phyloP scores from a whole-genome alignment of 1,284 basidiomycete species.

The Leccinum pachyderme region DNA sequence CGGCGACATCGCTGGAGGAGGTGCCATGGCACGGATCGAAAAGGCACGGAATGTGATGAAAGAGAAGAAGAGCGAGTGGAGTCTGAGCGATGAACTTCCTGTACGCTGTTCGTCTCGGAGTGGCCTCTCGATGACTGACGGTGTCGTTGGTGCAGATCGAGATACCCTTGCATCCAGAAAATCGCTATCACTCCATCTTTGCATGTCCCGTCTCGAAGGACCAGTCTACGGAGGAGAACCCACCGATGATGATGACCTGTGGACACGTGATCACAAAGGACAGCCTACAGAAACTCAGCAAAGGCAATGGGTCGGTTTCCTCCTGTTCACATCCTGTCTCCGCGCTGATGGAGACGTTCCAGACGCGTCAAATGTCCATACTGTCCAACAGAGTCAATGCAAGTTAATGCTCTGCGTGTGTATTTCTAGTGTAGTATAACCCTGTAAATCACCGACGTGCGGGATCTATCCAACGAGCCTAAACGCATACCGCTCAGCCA shows the following conservation, averaged over 20 bases:
- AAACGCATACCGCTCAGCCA: background rate
- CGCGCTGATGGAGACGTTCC: slow-evolving; percentile 5
- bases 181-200: slow-evolving; percentile 95
- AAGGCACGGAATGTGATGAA: slow-evolving; percentile 92
- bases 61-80: slow-evolving; percentile 89
- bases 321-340: background rate
- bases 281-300: slow-evolving; percentile 82
- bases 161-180: slow-evolving; percentile 82
- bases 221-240: slow-evolving; percentile 89
- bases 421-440: slow-evolving; percentile 53
- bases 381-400: slow-evolving; percentile 75
- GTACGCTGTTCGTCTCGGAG: slow-evolving; percentile 39
- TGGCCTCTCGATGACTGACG: slow-evolving; percentile 4
- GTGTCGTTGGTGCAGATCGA: slow-evolving; percentile 69
- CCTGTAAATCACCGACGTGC: slow-evolving; percentile 3
- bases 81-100: slow-evolving; percentile 85
- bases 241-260: slow-evolving; percentile 96
- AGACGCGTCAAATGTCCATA: slow-evolving; percentile 89
- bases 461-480: slow-evolving; percentile 34
- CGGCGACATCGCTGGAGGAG: slow-evolving; percentile 88
- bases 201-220: slow-evolving; percentile 98
- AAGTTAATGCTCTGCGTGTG: slow-evolving; percentile 61
- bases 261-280: slow-evolving; percentile 94
- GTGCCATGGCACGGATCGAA: slow-evolving; percentile 85
- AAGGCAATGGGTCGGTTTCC: slow-evolving; percentile 75